These are phyloP conservation scores for Chaetoceros tenuissimus DNA, from an alignment of 108 stramenopile genomes.

Conservation along the genomic window DNA sequence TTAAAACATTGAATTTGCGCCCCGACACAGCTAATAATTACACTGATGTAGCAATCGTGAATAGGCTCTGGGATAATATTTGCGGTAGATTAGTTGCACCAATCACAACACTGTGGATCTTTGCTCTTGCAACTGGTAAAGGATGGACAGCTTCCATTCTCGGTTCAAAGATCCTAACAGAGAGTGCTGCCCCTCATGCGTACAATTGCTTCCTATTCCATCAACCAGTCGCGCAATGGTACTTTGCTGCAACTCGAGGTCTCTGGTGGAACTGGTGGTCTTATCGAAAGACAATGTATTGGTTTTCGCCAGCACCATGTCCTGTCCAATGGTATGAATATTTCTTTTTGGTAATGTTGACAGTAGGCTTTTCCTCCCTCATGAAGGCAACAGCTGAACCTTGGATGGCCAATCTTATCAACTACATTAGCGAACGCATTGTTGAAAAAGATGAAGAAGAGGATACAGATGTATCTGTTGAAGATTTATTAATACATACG, in stretches of 20 bases:
- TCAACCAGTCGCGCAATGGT: constrained; percentile 8
- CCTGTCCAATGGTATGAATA: constrained; percentile 10
- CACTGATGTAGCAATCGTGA: not conserved
- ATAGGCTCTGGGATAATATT: constrained; percentile 4
- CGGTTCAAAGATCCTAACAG: not conserved
- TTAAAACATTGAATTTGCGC: not conserved
- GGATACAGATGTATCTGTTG: not conserved
- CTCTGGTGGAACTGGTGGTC: constrained; percentile 9
- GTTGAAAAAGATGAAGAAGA: not conserved
- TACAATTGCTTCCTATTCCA: constrained; percentile 14
- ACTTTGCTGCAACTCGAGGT: constrained; percentile 9
- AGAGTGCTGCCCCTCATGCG: constrained; percentile 6
- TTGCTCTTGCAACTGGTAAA: not conserved
- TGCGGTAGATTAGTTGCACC: not conserved
- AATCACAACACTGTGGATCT: constrained; percentile 4
- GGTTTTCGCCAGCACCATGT: constrained; percentile 1
- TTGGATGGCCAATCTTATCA: not conserved
- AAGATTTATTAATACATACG: no score
- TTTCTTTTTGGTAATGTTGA: constrained; percentile 1
- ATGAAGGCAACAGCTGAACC: not conserved
- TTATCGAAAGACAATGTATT: constrained; percentile 9
- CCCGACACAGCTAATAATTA: constrained; percentile 3
- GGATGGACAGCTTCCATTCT: constrained; percentile 1
- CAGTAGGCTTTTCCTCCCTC: constrained; percentile 1
- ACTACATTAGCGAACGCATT: not conserved